phyloP scores from a whole-genome alignment of 306 rosid genomes.

The Cucumis melo region DNA sequence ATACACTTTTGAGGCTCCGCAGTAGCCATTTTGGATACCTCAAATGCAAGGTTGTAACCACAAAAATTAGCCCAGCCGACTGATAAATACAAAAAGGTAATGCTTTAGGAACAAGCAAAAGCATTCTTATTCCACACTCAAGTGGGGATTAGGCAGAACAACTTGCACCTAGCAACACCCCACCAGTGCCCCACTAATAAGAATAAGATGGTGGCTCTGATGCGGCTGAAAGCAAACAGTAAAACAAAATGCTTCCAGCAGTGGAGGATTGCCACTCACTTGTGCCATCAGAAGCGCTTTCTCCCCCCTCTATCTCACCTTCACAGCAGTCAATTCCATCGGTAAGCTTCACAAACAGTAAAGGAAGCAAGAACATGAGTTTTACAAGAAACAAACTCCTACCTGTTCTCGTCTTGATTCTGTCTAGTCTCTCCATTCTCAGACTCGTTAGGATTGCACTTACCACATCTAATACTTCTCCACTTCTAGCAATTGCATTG shows the following conservation, averaged over 20 bases:
- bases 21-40: neutral
- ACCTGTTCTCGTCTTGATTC: slow-evolving; percentile 48
- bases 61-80: slow-evolving; percentile 22
- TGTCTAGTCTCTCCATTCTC: slow-evolving; percentile 39
- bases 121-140: slow-evolving; percentile 54
- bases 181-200: slow-evolving; percentile 10
- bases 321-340: slow-evolving; percentile 19
- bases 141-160: slow-evolving; percentile 21
- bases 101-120: slow-evolving; percentile 65
- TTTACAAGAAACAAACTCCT: slow-evolving; percentile 47
- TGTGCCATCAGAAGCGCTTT: slow-evolving; percentile 25
- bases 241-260: slow-evolving; percentile 52
- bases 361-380: slow-evolving; percentile 37
- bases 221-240: slow-evolving; percentile 16
- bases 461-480: slow-evolving; percentile 29
- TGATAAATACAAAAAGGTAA: slow-evolving; percentile 11
- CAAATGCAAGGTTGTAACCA: slow-evolving; percentile 6
- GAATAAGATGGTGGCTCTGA: slow-evolving; percentile 18
- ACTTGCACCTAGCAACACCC: slow-evolving; percentile 15
- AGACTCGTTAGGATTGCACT: slow-evolving; percentile 49
- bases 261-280: slow-evolving; percentile 33
- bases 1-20: neutral
- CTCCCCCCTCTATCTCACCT: slow-evolving; percentile 23
- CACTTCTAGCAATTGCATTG: slow-evolving; percentile 13
- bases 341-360: slow-evolving; percentile 15